Percentiles rank a stretch among this genome's conserved stretches.
These are phyloP conservation scores for Ustilago trichophora DNA, from an alignment of 1,284 basidiomycete species.

Conservation along the genomic window DNA sequence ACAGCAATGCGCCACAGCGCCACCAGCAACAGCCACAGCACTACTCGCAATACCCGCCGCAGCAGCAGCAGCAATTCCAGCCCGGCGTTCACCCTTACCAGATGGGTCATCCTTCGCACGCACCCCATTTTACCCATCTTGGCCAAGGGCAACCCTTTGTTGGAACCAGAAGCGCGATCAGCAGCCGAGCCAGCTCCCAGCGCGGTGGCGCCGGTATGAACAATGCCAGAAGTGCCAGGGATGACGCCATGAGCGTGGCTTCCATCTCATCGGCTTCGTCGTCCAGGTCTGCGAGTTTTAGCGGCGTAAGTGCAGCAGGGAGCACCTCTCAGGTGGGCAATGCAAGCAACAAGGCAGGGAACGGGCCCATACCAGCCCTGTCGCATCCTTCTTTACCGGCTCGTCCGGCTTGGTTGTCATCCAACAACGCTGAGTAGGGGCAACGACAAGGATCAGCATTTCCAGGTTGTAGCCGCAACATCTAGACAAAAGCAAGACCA, in stretches of 20 bases:
- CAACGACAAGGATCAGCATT: too few species aligned
- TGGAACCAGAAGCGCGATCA: slow-evolving; percentile 11
- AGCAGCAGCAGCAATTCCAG: not conserved
- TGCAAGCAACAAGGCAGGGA: not conserved
- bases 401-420: slow-evolving; percentile 27
- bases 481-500: too few species aligned
- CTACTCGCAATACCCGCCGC: too few species aligned
- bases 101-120: not conserved
- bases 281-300: slow-evolving; percentile 25
- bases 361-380: not conserved
- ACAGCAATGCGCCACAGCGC: slow-evolving; percentile 7
- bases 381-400: slow-evolving; percentile 37
- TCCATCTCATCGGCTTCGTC: slow-evolving; percentile 24
- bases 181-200: slow-evolving; percentile 30
- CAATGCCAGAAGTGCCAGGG: not conserved
- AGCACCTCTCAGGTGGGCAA: not conserved
- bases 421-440: not conserved
- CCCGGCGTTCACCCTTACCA: slow-evolving; percentile 2
- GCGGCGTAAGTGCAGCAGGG: slow-evolving; percentile 8
- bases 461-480: too few species aligned
- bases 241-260: slow-evolving; percentile 22
- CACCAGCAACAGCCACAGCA: too few species aligned
- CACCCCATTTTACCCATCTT: slow-evolving; percentile 1
- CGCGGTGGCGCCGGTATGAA: slow-evolving; percentile 5
- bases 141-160: not conserved